Conservation (phyloP, 352 stramenopile genomes). For the Blastocystis hominis region DNA sequence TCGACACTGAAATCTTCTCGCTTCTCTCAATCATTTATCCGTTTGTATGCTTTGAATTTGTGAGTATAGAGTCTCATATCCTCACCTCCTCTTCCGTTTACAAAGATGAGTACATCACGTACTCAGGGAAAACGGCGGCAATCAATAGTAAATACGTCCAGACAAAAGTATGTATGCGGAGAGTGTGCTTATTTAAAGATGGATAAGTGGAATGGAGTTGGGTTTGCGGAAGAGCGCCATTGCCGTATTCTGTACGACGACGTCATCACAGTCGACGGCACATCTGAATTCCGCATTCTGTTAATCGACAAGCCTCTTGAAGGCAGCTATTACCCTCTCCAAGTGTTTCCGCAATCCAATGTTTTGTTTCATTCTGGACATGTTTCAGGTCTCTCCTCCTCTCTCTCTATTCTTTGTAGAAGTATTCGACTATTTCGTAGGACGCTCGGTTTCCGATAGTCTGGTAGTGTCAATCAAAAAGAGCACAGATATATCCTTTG, state of each 20-base stretch:
- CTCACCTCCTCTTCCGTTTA: constrained; percentile 1
- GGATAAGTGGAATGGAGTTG: constrained; percentile 36
- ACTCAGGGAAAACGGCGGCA: constrained; percentile 6
- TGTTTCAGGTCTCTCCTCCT: neutral
- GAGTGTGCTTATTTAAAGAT: neutral
- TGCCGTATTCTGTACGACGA: constrained; percentile 41
- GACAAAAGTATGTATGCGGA: neutral
- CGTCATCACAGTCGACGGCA: neutral
- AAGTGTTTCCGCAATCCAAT: constrained; percentile 21
- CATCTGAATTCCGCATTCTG: constrained; percentile 25
- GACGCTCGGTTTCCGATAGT: neutral
- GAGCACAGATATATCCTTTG: constrained; percentile 19
- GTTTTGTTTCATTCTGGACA: constrained; percentile 8
- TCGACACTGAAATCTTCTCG: neutral
- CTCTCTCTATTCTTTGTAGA: neutral
- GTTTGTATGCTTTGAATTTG: neutral
- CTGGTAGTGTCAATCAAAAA: constrained; percentile 1
- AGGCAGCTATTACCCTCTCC: constrained; percentile 3
- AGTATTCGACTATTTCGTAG: constrained; percentile 28
- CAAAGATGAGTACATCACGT: constrained; percentile 47
- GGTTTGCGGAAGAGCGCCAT: constrained; percentile 14
- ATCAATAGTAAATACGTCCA: neutral
- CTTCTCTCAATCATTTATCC: constrained; percentile 26
- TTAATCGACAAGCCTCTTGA: constrained; percentile 48
- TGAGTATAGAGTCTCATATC: neutral